Conservation (phyloP, 2,329 filamentous ascomycete genomes). For the Penicillium sp. region DNA sequence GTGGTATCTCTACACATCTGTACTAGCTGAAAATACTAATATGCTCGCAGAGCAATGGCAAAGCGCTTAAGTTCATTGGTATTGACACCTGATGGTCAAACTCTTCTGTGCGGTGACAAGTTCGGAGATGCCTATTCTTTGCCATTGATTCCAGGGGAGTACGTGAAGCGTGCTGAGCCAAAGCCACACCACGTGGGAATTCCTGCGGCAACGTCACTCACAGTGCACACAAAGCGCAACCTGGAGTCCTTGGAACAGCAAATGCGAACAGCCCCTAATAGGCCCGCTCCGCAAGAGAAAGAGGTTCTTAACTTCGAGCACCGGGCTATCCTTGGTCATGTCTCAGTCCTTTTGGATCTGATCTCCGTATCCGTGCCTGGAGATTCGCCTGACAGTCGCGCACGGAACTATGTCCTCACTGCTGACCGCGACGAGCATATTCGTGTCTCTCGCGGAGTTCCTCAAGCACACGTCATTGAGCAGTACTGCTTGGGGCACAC, state of each 20-base stretch:
- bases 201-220: constrained; percentile 56
- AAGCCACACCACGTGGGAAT: constrained; percentile 38
- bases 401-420: constrained; percentile 62
- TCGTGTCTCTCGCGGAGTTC: constrained; percentile 74
- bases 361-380: constrained; percentile 51
- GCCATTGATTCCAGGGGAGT: constrained; percentile 59
- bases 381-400: constrained; percentile 46
- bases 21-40: constrained; percentile 8
- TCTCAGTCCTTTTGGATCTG: constrained; percentile 87
- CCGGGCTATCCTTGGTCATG: constrained; percentile 81
- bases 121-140: constrained; percentile 94
- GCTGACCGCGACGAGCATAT: constrained; percentile 79
- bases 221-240: constrained; percentile 63
- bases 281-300: constrained; percentile 43
- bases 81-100: constrained; percentile 66
- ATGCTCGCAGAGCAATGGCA: constrained; percentile 66
- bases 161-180: constrained; percentile 30
- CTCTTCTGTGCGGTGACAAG: constrained; percentile 84
- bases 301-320: constrained; percentile 65
- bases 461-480: constrained; percentile 86
- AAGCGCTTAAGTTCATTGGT: constrained; percentile 80
- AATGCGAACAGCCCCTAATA: constrained; percentile 46
- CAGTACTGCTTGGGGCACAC: constrained; percentile 84
- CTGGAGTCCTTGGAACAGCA: constrained; percentile 57
- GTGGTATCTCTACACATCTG: constrained; percentile 5